phyloP scores from a whole-genome alignment of 2,329 filamentous ascomycete genomes.

The Amphichorda felina region DNA sequence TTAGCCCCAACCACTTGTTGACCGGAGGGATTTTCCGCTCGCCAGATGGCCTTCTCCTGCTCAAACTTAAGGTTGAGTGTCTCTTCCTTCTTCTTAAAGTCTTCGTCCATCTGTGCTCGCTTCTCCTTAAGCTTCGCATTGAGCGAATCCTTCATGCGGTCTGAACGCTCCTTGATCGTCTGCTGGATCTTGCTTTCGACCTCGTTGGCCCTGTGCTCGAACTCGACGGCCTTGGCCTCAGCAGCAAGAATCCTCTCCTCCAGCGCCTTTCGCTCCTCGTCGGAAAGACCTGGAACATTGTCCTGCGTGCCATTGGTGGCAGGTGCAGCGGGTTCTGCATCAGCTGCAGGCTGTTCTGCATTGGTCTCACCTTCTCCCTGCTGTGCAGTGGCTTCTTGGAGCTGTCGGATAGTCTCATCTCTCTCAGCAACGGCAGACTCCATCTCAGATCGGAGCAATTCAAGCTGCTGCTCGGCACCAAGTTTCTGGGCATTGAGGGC shows the following conservation, averaged over 20 bases:
- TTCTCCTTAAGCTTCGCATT: slow-evolving; percentile 56
- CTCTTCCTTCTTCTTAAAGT: slow-evolving; percentile 53
- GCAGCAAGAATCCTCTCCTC: slow-evolving; percentile 50
- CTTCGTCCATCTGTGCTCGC: slow-evolving; percentile 57
- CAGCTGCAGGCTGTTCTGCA: slow-evolving; percentile 4
- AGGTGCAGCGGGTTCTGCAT: slow-evolving; percentile 7
- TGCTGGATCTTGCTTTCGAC: slow-evolving; percentile 45
- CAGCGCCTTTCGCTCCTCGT: slow-evolving; percentile 47
- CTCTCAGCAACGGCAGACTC: slow-evolving; percentile 49
- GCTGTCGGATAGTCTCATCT: slow-evolving; percentile 40
- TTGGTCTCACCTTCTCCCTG: slow-evolving; percentile 3
- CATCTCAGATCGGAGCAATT: slow-evolving; percentile 44
- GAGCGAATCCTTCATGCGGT: slow-evolving; percentile 57
- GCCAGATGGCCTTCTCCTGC: slow-evolving; percentile 51
- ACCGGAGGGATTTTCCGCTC: slow-evolving; percentile 33
- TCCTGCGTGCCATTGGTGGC: slow-evolving; percentile 3
- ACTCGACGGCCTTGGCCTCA: slow-evolving; percentile 50
- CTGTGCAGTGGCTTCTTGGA: slow-evolving; percentile 21
- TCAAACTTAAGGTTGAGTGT: slow-evolving; percentile 44
- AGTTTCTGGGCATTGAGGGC: slow-evolving; percentile 56
- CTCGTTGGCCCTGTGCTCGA: slow-evolving; percentile 48
- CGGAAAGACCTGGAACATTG: slow-evolving; percentile 24
- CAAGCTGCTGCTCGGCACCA: slow-evolving; percentile 51
- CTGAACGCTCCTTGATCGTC: slow-evolving; percentile 52
- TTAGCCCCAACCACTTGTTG: slow-evolving; percentile 8